Percentiles rank a stretch among this genome's conserved stretches.
phyloP scores from a whole-genome alignment of 139 green algal species.

The Zygnema circumcarinatum region DNA sequence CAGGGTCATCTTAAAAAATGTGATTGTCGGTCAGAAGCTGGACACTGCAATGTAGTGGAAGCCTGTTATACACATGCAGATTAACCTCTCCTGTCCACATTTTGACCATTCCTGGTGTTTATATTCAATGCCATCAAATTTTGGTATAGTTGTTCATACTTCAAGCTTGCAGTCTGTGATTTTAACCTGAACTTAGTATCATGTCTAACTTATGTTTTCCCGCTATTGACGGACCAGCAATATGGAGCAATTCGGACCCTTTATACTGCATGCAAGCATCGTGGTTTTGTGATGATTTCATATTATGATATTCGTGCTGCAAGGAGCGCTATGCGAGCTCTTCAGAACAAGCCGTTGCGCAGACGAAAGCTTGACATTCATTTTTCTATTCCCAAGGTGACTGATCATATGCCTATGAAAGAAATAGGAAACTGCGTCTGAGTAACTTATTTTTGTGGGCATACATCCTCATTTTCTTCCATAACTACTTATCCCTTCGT shows the following conservation, averaged over 20 bases:
- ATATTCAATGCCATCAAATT: too few relatives aligned
- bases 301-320: slow-evolving; percentile 91
- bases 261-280: slow-evolving; percentile 79
- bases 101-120: too few relatives aligned
- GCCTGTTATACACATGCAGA: too few relatives aligned
- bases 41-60: too few relatives aligned
- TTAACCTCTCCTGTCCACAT: too few relatives aligned
- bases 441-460: background rate
- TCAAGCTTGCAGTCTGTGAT: too few relatives aligned
- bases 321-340: slow-evolving; percentile 69
- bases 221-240: slow-evolving; percentile 58
- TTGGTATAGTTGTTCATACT: too few relatives aligned
- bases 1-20: too few relatives aligned
- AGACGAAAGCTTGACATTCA: slow-evolving; percentile 73
- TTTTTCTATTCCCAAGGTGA: slow-evolving; percentile 74
- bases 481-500: background rate
- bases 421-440: too few relatives aligned
- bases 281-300: slow-evolving; percentile 86
- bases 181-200: too few relatives aligned
- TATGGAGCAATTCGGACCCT: slow-evolving; percentile 85
- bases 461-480: background rate
- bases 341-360: slow-evolving; percentile 68
- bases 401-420: background rate
- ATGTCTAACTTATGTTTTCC: background rate
- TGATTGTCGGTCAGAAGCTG: too few relatives aligned